Evolutionary conservation across 1,284 basidiomycete genomes (phyloP).

Genomic region (Omphalotus olearius): DNA sequence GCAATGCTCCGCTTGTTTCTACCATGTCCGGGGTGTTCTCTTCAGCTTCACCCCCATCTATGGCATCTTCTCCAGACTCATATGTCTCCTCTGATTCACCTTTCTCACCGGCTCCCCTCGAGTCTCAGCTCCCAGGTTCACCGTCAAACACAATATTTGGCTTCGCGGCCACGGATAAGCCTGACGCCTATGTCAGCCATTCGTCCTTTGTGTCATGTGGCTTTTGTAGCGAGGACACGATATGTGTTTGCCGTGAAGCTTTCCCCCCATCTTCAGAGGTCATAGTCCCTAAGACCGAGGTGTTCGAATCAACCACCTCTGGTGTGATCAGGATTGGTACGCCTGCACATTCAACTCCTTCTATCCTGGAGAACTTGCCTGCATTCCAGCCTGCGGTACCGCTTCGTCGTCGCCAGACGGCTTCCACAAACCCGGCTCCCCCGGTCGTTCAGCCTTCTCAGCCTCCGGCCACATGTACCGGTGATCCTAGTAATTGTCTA

Average conservation of each 20-base stretch:
- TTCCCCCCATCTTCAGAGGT: conserved; percentile 36
- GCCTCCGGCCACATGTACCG: conserved; percentile 30
- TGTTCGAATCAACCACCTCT: conserved; percentile 22
- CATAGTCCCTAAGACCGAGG: conserved; percentile 30
- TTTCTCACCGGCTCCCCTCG: conserved; percentile 37
- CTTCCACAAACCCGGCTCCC: conserved; percentile 46
- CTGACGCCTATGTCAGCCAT: conserved; percentile 9
- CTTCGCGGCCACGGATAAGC: conserved; percentile 13
- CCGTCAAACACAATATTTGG: conserved; percentile 24
- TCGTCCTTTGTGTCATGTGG: conserved; percentile 43
- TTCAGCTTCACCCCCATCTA: conserved; percentile 37
- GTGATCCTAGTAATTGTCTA: conserved; percentile 59
- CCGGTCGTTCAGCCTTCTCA: conserved; percentile 33
- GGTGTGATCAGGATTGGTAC: conserved; percentile 25
- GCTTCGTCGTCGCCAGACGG: conserved; percentile 50
- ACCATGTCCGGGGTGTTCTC: conserved; percentile 20
- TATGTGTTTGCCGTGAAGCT: conserved; percentile 70
- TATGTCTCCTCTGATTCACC: conserved; percentile 38
- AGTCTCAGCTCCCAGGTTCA: conserved; percentile 21
- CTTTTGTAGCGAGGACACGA: conserved; percentile 64
- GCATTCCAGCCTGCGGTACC: conserved; percentile 76
- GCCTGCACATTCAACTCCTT: conserved; percentile 36
- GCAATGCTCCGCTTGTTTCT: conserved; percentile 26
- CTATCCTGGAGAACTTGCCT: conserved; percentile 72
- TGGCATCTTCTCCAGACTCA: conserved; percentile 52